Evolutionary conservation across 495 filamentous ascomycete species (phyloP), one percentile per base, ranked within the genome.

Genomic region (Xylaria nigripes): DNA sequence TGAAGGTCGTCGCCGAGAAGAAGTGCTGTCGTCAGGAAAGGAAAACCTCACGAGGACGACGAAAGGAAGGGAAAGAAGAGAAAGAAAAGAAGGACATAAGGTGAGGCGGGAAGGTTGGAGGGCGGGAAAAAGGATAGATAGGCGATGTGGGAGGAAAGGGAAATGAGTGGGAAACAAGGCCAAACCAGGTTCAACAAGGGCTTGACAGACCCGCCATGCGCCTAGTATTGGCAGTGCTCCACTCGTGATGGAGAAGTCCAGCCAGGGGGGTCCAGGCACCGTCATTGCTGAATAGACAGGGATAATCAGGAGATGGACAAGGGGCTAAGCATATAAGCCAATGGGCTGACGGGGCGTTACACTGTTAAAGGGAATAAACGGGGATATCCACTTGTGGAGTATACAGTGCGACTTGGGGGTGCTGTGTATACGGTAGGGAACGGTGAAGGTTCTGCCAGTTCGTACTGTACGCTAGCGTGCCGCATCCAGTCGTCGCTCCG

Each of bases 31-130:
- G 54, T 57, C 48, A 47, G 34, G 51, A 47, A 50, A 46, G 23
- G 48, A 32, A 32, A 51, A 51, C 54, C 48, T 57, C 54, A 50
- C 46, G 54, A 47, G 41, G 40, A 48, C 54, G 48, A 47, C 54
- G 40, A 57, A 57, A 47, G 48, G 54, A 51, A 51, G 27, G 43
- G 19, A 40, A 19, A n/a, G n/a, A 40, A 18, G 36, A 18, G 15
- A 48, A 30, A 16, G 48, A 50, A 57, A 51, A 38, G 54, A 57
- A 38, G 16, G 54, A 51, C 54, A 34, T 45, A 48, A 48, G 48
- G 54, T 57, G 41, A 51, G 48, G 40, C 48, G 48, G 24, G 42
- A 48, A 42, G 38, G 29, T 41, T 25, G 36, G 43, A 57, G 25
- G 41, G 54, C 48, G 30, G 32, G 54, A 48, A 51, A 57, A 51